Percentiles rank a stretch among this genome's conserved stretches.
Conservation (phyloP, 257 asterid species). For the Forsythia viridissima region DNA sequence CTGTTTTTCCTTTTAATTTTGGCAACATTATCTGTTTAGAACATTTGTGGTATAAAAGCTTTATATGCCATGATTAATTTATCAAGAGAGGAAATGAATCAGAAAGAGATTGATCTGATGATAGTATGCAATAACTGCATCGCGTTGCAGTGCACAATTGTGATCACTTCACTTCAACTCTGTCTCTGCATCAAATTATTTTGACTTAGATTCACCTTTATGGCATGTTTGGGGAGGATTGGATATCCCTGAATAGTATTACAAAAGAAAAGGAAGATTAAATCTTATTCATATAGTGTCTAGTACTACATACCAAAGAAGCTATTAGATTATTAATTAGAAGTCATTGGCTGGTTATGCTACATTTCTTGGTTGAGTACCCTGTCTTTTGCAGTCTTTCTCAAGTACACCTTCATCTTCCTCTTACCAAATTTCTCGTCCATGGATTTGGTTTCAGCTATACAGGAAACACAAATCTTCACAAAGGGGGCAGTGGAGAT, state of each 20-base stretch:
- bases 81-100: background rate
- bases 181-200: no score
- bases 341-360: slow-evolving; percentile 3
- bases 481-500: slow-evolving; percentile 38
- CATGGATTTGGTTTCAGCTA: slow-evolving; percentile 51
- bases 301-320: background rate
- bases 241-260: background rate
- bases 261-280: background rate
- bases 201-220: background rate
- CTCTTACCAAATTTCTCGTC: background rate
- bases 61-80: no score
- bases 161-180: no score
- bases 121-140: background rate
- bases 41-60: background rate
- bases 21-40: background rate
- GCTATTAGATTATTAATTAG: background rate
- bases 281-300: background rate
- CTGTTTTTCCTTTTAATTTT: background rate
- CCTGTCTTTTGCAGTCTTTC: background rate
- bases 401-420: slow-evolving; percentile 6
- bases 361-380: background rate
- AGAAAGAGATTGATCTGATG: background rate
- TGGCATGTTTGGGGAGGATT: background rate
- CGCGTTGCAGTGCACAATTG: background rate
- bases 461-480: slow-evolving; percentile 69